A percentile compares a stretch with the other conserved stretches of the same genome.
Conservation (phyloP, 805 yeast genomes). For the Kodamaea restingae region DNA sequence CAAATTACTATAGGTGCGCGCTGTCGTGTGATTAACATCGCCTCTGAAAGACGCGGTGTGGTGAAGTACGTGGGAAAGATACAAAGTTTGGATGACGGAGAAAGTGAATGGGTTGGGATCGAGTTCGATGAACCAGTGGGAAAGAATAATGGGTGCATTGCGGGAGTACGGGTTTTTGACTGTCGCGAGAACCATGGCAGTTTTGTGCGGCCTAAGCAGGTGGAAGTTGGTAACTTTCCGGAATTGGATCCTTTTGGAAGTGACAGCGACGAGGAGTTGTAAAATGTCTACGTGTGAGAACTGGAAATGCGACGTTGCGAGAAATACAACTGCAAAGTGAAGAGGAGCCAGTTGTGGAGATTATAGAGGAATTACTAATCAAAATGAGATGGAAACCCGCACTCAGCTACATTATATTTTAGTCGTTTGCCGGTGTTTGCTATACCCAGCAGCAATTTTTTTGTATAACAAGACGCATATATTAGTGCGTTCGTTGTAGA, state of each 20-base stretch:
- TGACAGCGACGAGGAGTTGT: conserved; percentile 37
- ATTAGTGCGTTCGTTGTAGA: too few species aligned
- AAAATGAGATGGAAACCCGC: too few species aligned
- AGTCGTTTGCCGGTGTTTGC: too few species aligned
- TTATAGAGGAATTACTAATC: too few species aligned
- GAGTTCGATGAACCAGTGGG: conserved; percentile 85
- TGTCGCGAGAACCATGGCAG: conserved; percentile 65
- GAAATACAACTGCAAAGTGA: too few species aligned
- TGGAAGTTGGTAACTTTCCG: conserved; percentile 68
- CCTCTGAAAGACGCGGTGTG: conserved; percentile 62
- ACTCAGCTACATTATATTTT: too few species aligned
- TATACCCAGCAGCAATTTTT: too few species aligned
- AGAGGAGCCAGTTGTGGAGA: too few species aligned
- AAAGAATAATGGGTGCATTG: conserved; percentile 74
- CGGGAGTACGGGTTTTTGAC: conserved; percentile 56
- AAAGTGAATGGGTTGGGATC: conserved; percentile 71
- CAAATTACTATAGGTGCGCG: conserved; percentile 47
- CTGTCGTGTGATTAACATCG: conserved; percentile 45
- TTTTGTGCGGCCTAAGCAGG: conserved; percentile 65
- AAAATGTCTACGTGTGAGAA: not conserved
- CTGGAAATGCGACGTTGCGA: too few species aligned
- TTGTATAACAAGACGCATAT: too few species aligned
- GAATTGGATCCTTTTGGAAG: conserved; percentile 43
- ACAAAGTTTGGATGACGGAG: conserved; percentile 50
- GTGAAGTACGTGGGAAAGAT: conserved; percentile 68